Evolutionary conservation across 805 yeast genomes (phyloP), one percentile per base, ranked within the genome.

Genomic region (Pichia gijzeniarum): DNA sequence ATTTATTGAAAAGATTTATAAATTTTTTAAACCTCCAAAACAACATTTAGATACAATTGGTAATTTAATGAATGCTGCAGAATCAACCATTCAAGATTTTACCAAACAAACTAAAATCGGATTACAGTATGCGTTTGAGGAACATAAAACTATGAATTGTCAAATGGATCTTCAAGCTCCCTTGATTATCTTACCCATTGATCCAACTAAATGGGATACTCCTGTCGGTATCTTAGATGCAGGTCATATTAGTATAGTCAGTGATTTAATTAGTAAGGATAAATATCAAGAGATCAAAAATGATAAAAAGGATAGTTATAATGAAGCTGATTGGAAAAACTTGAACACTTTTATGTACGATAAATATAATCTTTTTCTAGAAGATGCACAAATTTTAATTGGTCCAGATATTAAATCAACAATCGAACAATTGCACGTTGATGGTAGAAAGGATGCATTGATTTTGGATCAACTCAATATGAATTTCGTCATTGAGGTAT

Each of bases 141-240:
- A 91, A 56, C 99, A 93, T 65, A 90, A 89, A 60, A 91, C 98
- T 0, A 65, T 89, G 47, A 82, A 89, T 57, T 76, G 89, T 21
- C 80, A 85, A 56, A 74, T 93, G 50, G 98, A 95, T 64, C 70
- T 95, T 37, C 96, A 90, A 58, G 95, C 98, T 0, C 99, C 99
- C 0, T 69, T 93, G 53, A 79, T 95, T 19, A 83, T 91, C 8
- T 55, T 93, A 16, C 99, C 99, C 0, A 69, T 88, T 28, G 86
- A 88, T 57, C 85, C 95, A 0, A 72, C 78, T 12, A 77, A 77
- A 51, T 81, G 87, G 80, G 72, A 82, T 35, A 80, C 97, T 0
- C 95, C 97, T 0, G 95, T 95, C 52, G 86, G 90, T 3, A 78
- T 93, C 17, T 71, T 93, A 44, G 98, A 93, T 71, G 96, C 97